Percentiles rank a stretch among this genome's conserved stretches.
These are phyloP conservation scores for Omphalotus guepiniiformis DNA, from an alignment of 768 basidiomycete species.

Conservation along the genomic window DNA sequence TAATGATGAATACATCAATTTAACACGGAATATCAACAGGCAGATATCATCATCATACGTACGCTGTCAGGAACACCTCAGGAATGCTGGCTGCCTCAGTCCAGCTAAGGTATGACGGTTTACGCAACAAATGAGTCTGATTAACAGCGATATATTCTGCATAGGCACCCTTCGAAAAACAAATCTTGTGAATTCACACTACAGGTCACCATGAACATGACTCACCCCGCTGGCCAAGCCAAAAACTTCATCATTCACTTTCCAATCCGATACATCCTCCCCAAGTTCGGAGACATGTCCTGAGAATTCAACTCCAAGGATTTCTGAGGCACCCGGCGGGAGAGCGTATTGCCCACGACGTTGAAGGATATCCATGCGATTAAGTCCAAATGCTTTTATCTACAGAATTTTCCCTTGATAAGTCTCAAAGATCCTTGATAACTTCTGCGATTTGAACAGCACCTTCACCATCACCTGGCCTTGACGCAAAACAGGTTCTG, in stretches of 20 bases:
- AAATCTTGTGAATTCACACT: not conserved
- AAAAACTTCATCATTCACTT: constrained; percentile 66
- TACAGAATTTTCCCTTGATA: constrained; percentile 20
- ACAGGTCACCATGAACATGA: too few species aligned
- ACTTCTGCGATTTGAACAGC: too few species aligned
- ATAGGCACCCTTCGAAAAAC: constrained; percentile 70
- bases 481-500: constrained; percentile 52
- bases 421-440: not conserved
- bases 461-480: constrained; percentile 82
- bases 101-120: constrained; percentile 76
- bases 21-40: constrained; percentile 2
- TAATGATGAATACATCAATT: constrained; percentile 15
- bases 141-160: constrained; percentile 78
- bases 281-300: constrained; percentile 58
- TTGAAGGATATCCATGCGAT: constrained; percentile 80
- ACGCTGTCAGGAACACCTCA: constrained; percentile 87
- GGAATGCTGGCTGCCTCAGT: constrained; percentile 83
- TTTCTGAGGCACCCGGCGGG: constrained; percentile 69
- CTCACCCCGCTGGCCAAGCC: constrained; percentile 80
- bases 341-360: constrained; percentile 69
- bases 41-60: constrained; percentile 32
- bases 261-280: constrained; percentile 46
- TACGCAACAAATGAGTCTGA: constrained; percentile 63
- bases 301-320: constrained; percentile 88
- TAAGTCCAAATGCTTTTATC: constrained; percentile 84